Conservation (phyloP, 208 protist genomes). For the Acanthamoeba royreba region DNA sequence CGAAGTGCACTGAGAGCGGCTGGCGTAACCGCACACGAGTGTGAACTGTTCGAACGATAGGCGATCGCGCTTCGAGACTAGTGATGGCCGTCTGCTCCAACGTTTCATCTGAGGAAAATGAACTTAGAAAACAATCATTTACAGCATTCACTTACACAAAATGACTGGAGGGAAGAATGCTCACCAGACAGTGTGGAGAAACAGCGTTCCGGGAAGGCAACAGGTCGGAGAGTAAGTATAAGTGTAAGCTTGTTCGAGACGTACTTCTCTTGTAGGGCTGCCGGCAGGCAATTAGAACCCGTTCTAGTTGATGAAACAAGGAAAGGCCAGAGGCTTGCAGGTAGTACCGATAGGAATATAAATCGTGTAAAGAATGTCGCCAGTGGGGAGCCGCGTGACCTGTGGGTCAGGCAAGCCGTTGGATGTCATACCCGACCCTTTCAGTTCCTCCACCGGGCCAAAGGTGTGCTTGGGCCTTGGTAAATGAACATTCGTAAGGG, state of each 20-base stretch:
- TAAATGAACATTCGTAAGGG: neutral
- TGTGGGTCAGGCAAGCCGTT: neutral
- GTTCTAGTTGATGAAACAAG: neutral
- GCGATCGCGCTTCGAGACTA: neutral
- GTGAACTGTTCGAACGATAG: neutral
- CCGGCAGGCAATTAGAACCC: neutral
- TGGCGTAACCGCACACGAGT: neutral
- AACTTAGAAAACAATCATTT: neutral
- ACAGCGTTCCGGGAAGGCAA: neutral
- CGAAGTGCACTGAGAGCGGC: neutral
- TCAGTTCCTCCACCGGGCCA: neutral
- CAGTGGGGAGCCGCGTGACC: neutral
- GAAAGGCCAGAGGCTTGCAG: neutral
- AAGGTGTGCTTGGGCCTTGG: neutral
- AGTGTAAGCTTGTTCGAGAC: neutral
- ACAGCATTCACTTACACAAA: neutral
- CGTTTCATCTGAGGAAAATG: neutral
- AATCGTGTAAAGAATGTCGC: neutral
- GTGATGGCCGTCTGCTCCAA: neutral
- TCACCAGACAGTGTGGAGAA: neutral
- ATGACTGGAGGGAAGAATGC: neutral
- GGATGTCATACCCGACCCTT: neutral
- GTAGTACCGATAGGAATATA: neutral
- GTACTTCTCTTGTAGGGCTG: conserved; percentile 3
- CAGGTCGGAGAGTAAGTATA: neutral